Conservation (phyloP, 192 early-diverging fungal genomes). For the Piromyces sp. region DNA sequence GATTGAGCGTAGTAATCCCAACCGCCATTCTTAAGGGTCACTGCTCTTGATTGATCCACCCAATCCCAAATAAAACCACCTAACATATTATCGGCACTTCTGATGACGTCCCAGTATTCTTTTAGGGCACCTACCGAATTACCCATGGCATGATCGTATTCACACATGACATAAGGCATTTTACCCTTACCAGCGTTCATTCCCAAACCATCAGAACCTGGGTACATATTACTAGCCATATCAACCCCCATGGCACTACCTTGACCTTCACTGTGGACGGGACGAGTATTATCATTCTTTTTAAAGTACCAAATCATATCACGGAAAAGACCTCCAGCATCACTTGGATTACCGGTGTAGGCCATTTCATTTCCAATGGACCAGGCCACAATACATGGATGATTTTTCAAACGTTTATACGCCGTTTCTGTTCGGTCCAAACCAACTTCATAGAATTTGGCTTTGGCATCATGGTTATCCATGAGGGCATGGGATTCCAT, state of each 20-base stretch:
- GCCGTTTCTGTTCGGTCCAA: background rate
- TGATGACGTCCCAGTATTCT: background rate
- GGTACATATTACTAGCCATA: background rate
- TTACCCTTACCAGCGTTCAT: background rate
- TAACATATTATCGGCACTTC: background rate
- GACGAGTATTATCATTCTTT: background rate
- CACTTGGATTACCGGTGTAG: background rate
- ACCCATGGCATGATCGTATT: background rate
- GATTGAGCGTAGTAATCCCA: background rate
- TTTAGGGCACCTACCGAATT: background rate
- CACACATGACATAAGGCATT: background rate
- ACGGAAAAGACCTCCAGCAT: background rate
- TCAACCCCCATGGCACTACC: background rate
- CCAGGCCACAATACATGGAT: background rate
- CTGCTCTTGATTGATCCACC: background rate
- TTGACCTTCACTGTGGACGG: background rate
- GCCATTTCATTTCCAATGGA: background rate
- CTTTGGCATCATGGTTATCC: background rate
- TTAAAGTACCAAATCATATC: background rate
- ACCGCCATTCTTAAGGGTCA: background rate
- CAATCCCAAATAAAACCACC: background rate
- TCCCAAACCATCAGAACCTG: background rate
- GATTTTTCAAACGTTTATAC: background rate
- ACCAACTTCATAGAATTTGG: background rate
- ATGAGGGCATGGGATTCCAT: background rate